A percentile compares a stretch with the other conserved stretches of the same genome.
Conservation (phyloP, 352 stramenopile genomes). For the Pythium phragmiticola region DNA sequence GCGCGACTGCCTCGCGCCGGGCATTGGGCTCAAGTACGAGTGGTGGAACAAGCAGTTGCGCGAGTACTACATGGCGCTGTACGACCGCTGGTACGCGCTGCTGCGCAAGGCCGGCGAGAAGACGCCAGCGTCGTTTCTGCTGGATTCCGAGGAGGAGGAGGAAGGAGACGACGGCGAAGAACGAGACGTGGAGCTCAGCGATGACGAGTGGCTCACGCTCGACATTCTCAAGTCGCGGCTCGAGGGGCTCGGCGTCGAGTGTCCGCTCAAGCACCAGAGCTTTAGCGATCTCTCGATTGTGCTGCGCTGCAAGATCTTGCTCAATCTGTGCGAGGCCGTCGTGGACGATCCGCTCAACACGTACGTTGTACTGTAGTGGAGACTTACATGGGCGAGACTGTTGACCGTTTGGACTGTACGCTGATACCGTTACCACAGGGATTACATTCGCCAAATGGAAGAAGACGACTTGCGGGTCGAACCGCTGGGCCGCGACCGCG, state of each 20-base stretch:
- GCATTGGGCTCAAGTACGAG: slow-evolving; percentile 83
- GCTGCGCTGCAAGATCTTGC: slow-evolving; percentile 75
- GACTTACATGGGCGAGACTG: not conserved
- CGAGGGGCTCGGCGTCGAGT: slow-evolving; percentile 32
- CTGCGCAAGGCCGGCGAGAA: slow-evolving; percentile 70
- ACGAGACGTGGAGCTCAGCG: slow-evolving; percentile 72
- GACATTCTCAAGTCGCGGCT: slow-evolving; percentile 37
- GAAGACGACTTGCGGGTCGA: slow-evolving; percentile 81
- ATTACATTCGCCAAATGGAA: slow-evolving; percentile 87
- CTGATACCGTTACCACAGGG: slow-evolving; percentile 26
- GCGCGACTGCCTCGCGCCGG: slow-evolving; percentile 65
- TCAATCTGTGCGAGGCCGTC: slow-evolving; percentile 81
- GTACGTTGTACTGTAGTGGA: slow-evolving; percentile 31
- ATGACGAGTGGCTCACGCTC: slow-evolving; percentile 61
- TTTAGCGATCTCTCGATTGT: slow-evolving; percentile 70
- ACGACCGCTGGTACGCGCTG: slow-evolving; percentile 80
- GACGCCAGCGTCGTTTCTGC: slow-evolving; percentile 61
- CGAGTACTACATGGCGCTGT: slow-evolving; percentile 80
- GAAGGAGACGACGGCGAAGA: slow-evolving; percentile 25
- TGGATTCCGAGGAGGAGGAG: slow-evolving; percentile 48
- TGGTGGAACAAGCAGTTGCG: slow-evolving; percentile 88
- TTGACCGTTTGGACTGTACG: not conserved
- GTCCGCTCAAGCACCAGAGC: slow-evolving; percentile 58
- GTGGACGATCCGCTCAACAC: slow-evolving; percentile 77
- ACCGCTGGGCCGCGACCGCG: slow-evolving; percentile 68